Percentiles rank a stretch among this genome's conserved stretches.
phyloP scores from a whole-genome alignment of 495 filamentous ascomycete species.

The Penicillium lividum region DNA sequence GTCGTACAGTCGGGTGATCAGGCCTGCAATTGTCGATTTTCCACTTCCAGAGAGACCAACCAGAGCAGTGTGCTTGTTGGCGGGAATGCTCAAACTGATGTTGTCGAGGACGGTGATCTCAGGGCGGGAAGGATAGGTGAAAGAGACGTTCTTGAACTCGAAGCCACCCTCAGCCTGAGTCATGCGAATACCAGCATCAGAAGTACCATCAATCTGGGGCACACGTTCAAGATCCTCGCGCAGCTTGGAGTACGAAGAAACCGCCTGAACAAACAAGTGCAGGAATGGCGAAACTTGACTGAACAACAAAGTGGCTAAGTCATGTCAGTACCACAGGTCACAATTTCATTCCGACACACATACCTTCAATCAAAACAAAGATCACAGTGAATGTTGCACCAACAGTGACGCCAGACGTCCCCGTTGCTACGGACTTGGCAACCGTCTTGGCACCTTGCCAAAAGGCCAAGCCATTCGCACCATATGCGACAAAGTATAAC shows the following conservation, averaged over 20 bases:
- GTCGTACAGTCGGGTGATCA: slow-evolving; percentile 56
- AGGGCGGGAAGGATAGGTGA: slow-evolving; percentile 63
- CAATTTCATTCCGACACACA: slow-evolving; percentile 12
- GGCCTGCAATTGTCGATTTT: slow-evolving; percentile 66
- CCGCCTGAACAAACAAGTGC: slow-evolving; percentile 58
- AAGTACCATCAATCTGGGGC: slow-evolving; percentile 51
- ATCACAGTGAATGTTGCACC: slow-evolving; percentile 66
- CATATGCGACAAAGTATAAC: slow-evolving; percentile 66
- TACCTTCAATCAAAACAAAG: slow-evolving; percentile 65
- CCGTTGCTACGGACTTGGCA: slow-evolving; percentile 45
- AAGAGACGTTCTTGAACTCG: slow-evolving; percentile 55
- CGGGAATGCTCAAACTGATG: slow-evolving; percentile 54
- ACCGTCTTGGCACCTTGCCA: slow-evolving; percentile 63
- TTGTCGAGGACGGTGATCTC: slow-evolving; percentile 54
- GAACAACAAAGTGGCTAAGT: slow-evolving; percentile 57
- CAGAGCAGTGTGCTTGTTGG: slow-evolving; percentile 62
- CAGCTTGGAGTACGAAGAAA: slow-evolving; percentile 54
- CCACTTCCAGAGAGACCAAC: slow-evolving; percentile 71
- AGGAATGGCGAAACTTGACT: slow-evolving; percentile 65
- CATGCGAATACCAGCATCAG: slow-evolving; percentile 36
- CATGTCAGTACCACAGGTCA: slow-evolving; percentile 6
- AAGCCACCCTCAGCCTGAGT: slow-evolving; percentile 43
- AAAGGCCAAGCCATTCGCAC: slow-evolving; percentile 65
- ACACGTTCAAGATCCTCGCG: slow-evolving; percentile 51
- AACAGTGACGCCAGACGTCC: slow-evolving; percentile 40